A percentile compares a stretch with the other conserved stretches of the same genome.
phyloP scores from a whole-genome alignment of 2,329 filamentous ascomycete species.

The Neofusicoccum laricinum region DNA sequence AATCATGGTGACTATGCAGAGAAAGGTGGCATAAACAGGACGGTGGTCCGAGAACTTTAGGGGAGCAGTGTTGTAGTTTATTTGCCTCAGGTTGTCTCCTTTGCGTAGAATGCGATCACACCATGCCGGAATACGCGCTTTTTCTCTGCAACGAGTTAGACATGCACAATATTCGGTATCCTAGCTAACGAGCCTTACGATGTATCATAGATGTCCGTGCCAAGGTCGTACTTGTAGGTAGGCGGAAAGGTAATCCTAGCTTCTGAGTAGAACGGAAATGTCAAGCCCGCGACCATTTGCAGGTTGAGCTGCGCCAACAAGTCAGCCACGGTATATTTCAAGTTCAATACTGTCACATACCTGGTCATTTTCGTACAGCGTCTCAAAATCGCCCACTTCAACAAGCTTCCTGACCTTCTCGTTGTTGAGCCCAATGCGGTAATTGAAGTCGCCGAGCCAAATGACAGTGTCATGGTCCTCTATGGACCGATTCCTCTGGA shows the following conservation, averaged over 20 bases:
- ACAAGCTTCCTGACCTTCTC: conserved; percentile 76
- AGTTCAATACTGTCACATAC: conserved; percentile 39
- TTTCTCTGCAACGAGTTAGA: conserved; percentile 56
- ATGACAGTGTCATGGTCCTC: conserved; percentile 84
- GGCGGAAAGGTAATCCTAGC: conserved; percentile 83
- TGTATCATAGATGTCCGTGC: conserved; percentile 84
- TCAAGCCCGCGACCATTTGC: conserved; percentile 89
- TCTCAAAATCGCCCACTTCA: conserved; percentile 68
- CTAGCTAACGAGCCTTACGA: conserved; percentile 45
- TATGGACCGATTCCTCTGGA: conserved; percentile 86
- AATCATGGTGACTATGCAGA: conserved; percentile 76
- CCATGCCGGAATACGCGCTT: conserved; percentile 93
- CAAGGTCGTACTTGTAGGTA: conserved; percentile 94
- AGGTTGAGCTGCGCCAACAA: conserved; percentile 66
- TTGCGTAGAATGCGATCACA: conserved; percentile 90
- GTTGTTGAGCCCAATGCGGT: conserved; percentile 81
- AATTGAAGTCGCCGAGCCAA: conserved; percentile 98
- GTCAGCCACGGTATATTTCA: conserved; percentile 1
- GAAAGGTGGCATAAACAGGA: conserved; percentile 89
- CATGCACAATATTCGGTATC: conserved; percentile 45
- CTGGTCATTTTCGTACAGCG: conserved; percentile 88
- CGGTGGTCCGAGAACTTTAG: conserved; percentile 91
- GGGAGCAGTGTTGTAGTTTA: conserved; percentile 77
- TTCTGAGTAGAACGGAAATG: conserved; percentile 91
- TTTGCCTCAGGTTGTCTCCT: conserved; percentile 77